phyloP scores from a whole-genome alignment of 2,329 filamentous ascomycete genomes.

The Onygena corvina region DNA sequence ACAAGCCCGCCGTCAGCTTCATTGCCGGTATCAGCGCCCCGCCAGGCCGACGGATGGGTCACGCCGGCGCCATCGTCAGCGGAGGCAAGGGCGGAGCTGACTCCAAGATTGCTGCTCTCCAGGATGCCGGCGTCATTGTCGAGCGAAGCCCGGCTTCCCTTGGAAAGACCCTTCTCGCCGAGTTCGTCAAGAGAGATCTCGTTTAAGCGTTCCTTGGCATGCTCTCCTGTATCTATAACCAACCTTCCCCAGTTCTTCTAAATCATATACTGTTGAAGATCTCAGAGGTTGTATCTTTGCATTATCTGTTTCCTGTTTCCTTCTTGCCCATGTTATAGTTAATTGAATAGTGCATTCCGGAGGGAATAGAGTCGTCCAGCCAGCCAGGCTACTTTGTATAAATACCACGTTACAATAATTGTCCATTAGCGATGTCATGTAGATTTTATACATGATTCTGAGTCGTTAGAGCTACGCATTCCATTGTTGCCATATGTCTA shows the following conservation, averaged over 20 bases:
- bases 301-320: background rate
- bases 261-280: conserved; percentile 3
- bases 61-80: conserved; percentile 95
- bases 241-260: background rate
- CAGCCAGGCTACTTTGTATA: conserved; percentile 1
- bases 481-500: no score
- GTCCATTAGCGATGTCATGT: no score
- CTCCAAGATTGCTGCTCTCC: conserved; percentile 92
- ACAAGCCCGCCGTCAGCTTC: conserved; percentile 96
- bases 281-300: conserved; percentile 5
- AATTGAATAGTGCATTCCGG: conserved; percentile 6
- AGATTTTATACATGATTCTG: no score
- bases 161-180: conserved; percentile 84
- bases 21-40: conserved; percentile 97
- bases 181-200: conserved; percentile 93
- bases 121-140: conserved; percentile 86
- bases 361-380: conserved; percentile 4
- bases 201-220: conserved; percentile 44
- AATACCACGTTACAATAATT: no score
- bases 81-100: conserved; percentile 96
- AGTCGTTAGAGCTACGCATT: no score
- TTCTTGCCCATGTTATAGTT: conserved; percentile 3
- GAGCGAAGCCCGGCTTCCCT: conserved; percentile 86
- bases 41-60: conserved; percentile 92
- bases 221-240: conserved; percentile 1